Conservation (phyloP, 306 rosid genomes). For the Dalbergia cochinchinensis region DNA sequence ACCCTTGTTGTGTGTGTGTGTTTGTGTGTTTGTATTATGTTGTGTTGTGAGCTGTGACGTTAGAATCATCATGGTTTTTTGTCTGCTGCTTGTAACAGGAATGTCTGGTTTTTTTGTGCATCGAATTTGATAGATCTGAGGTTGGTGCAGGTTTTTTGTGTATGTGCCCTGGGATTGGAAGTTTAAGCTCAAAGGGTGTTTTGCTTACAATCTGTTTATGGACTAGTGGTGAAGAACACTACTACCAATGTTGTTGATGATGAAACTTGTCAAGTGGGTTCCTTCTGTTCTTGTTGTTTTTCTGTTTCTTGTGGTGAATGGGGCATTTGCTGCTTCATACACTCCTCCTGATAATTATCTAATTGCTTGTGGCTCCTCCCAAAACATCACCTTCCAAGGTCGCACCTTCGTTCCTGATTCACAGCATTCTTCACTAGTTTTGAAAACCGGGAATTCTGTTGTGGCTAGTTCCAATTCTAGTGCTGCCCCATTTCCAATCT, state of each 20-base stretch:
- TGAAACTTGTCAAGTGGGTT: slow-evolving; percentile 51
- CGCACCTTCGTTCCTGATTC: slow-evolving; percentile 86
- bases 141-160: slow-evolving; percentile 50
- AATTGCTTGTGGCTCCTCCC: slow-evolving; percentile 83
- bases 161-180: slow-evolving; percentile 47
- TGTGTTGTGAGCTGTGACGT: slow-evolving; percentile 16
- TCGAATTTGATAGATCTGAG: slow-evolving; percentile 51
- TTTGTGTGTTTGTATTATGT: not conserved
- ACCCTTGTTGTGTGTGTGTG: not conserved
- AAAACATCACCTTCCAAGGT: slow-evolving; percentile 68
- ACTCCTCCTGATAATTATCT: slow-evolving; percentile 78
- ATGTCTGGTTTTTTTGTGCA: slow-evolving; percentile 40
- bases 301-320: slow-evolving; percentile 50
- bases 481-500: slow-evolving; percentile 68
- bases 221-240: slow-evolving; percentile 32
- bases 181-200: slow-evolving; percentile 9
- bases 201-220: slow-evolving; percentile 38
- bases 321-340: slow-evolving; percentile 60
- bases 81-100: slow-evolving; percentile 34
- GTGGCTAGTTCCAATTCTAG: slow-evolving; percentile 65
- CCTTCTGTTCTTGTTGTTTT: slow-evolving; percentile 54
- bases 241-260: slow-evolving; percentile 53
- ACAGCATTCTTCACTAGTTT: slow-evolving; percentile 61
- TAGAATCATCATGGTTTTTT: slow-evolving; percentile 21
- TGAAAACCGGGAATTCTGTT: slow-evolving; percentile 62